Evolutionary conservation across 345 rosid species (phyloP), one percentile per base, ranked within the genome.

Genomic region (Barbarea vulgaris): DNA sequence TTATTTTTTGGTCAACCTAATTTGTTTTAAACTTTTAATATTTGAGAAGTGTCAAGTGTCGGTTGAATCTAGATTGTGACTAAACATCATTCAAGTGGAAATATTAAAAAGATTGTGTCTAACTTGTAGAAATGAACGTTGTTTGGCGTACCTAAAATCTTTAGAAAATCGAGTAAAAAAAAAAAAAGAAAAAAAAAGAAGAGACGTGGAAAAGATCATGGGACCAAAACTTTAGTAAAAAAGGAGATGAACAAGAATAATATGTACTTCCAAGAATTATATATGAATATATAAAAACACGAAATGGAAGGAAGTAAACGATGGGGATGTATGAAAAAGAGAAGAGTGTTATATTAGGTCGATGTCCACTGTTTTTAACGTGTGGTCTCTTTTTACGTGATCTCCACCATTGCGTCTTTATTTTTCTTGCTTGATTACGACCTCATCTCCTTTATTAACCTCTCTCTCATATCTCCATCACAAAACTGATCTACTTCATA

Each of bases 291-390:
- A 5, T 7, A 4, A 11, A 48, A 39, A 59, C 37, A 6, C 13
- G 39, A 46, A 58, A 58, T 25, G 44, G 56, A 30, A 52, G 56
- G 31, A 74, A 75, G 59, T 25, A 33, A 67, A 68, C 46, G 44
- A 76, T 52, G 56, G 64, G 19, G 18, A 76, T 52, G 58, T n/a
- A n/a, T 69, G 64, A 69, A 76, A 69, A 37, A 51, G 47, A 54
- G 59, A 22, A 42, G 41, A 76, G 46, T 10, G 79, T 69, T 46
- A 5, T 39, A 44, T 46, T 76, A 76, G 80, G 80, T 69, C 55
- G 70, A 63, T 50, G 42, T 62, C 75, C 80, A 69, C 34, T 76
- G 52, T 76, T 76, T 74, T 22, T 60, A 28, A 60, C 63, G 69
- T 52, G 60, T 37, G 73, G 25, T 76, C 70, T 62, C 31, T 37